Percentiles rank a stretch among this genome's conserved stretches.
These are phyloP conservation scores for Cairneyella variabilis DNA, from an alignment of 495 filamentous ascomycete genomes.

Conservation along the genomic window DNA sequence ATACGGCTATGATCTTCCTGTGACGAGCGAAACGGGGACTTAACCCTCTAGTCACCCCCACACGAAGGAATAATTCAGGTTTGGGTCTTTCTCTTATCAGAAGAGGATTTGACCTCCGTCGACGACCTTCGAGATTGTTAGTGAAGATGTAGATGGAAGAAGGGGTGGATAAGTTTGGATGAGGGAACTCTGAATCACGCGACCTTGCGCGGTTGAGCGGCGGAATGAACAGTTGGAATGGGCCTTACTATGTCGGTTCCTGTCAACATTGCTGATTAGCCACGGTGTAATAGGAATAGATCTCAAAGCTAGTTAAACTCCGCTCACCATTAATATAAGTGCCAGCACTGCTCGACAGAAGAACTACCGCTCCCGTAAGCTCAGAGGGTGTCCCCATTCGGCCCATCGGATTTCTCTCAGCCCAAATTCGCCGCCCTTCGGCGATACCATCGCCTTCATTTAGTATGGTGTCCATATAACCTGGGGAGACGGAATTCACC, in stretches of 20 bases:
- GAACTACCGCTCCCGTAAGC: conserved; percentile 60
- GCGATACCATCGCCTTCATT: conserved; percentile 62
- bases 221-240: no score
- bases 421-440: conserved; percentile 52
- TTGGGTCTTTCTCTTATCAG: neutral
- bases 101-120: conserved; percentile 38
- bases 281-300: neutral
- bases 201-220: no score
- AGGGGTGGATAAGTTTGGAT: no score
- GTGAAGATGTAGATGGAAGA: neutral
- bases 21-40: no score
- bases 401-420: conserved; percentile 57
- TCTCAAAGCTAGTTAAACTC: conserved; percentile 4
- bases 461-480: conserved; percentile 80
- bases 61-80: neutral
- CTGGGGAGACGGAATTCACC: conserved; percentile 66
- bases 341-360: conserved; percentile 59
- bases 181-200: no score
- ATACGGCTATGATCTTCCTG: no score
- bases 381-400: conserved; percentile 66
- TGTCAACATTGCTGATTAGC: neutral
- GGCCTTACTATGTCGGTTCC: conserved; percentile 26
- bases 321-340: conserved; percentile 60
- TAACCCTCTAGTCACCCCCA: no score
- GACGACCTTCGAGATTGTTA: conserved; percentile 16